These are phyloP conservation scores for Tylopilus balloui DNA, from an alignment of 768 basidiomycete species.

Conservation along the genomic window DNA sequence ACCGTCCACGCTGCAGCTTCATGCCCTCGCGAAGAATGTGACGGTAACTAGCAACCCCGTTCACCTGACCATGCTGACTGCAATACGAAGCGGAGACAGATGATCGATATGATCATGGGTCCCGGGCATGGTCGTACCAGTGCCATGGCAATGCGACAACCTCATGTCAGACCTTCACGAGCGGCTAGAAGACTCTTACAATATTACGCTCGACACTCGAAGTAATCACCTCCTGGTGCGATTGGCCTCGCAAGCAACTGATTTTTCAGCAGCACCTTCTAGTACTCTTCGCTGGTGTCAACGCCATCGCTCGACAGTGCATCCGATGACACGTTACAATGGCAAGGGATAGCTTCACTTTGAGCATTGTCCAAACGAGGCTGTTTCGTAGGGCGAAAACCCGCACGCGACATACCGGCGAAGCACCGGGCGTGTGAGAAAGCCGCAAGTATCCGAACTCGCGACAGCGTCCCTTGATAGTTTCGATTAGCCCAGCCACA, in stretches of 20 bases:
- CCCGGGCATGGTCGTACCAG: too few species aligned
- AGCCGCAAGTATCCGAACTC: not conserved
- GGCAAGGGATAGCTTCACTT: too few species aligned
- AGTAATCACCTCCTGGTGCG: not conserved
- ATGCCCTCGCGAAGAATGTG: not conserved
- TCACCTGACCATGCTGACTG: not conserved
- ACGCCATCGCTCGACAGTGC: not conserved
- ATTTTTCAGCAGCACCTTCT: too few species aligned
- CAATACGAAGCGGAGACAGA: not conserved
- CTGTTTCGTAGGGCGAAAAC: not conserved
- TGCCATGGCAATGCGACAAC: slow-evolving; percentile 1
- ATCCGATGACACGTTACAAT: too few species aligned
- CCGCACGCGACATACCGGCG: not conserved
- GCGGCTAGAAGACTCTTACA: not conserved
- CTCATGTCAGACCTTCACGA: slow-evolving; percentile 1
- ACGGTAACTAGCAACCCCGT: not conserved
- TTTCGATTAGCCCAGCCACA: not conserved
- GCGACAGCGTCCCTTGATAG: slow-evolving; percentile 4
- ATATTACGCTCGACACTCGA: not conserved
- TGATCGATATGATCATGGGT: too few species aligned
- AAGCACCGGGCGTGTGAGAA: not conserved
- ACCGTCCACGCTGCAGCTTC: slow-evolving; percentile 13
- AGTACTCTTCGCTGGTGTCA: not conserved
- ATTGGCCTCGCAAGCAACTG: too few species aligned
- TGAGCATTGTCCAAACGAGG: too few species aligned